Base-by-base conservation (phyloP, 768 basidiomycete genomes). In the Russula abietina region DNA sequence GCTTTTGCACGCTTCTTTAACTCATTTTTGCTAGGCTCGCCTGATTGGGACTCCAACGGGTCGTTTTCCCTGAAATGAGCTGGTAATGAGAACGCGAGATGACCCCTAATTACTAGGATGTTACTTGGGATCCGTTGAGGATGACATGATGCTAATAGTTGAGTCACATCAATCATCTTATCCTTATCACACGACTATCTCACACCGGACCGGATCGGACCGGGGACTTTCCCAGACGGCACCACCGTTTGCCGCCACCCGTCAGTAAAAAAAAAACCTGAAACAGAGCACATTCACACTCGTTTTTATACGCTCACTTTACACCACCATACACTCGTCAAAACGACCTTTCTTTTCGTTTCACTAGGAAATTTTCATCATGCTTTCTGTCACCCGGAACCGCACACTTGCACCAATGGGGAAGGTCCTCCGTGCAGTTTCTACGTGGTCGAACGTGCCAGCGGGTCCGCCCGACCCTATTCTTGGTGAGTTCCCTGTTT, bases 381-480 rank as follows among this genome's bases (percentile, higher is more conserved):
- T 76, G 77, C 73, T 78, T 71, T 75, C 81, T 70, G 70, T 74
- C 56, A 59, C 71, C 62, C 74, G 73, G 55, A 70, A 80, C 65
- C 67, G 83, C 67, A 74, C 79, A 59, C 84, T 86, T 73, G 81
- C 82, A 55, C 79, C 52, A 75, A 77, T 59, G 72, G 77, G 68
- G 72, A 75, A 59, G 67, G 69, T 57, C 65, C 69, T 69, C 75
- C 80, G 55, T 69, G 80, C 70, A 62, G 71, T 86, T 61, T 93
- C 91, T 14, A 83, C 83, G 24, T 96, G 93, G 93, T 82, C 87
- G 54, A 75, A 81, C 62, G 91, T 96, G 61, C 83, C 86, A 54
- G 88, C 89, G 30, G 93, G 93, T 32, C 93, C 93, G 66, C 93
- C 93, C 28, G 93, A 96, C 73, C 85, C 93, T 55, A 96, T 96